Base-by-base conservation (phyloP, 257 asterid species). In the Solanum chmielewskii region DNA sequence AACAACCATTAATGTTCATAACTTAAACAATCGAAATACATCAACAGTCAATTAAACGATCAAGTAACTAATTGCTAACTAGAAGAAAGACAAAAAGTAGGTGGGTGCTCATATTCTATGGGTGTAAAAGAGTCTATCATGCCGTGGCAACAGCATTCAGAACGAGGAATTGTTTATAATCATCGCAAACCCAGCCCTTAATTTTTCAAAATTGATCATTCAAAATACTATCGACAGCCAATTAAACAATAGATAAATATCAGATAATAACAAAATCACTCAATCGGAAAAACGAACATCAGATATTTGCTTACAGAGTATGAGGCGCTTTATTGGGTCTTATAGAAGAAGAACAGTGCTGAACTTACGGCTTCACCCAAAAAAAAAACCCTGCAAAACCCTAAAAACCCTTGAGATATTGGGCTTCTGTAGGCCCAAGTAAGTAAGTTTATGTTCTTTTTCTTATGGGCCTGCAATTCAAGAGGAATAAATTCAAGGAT, bases 31-130 rank as follows among this genome's bases (percentile, higher is more conserved):
- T 11, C 9, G 2, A 75, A 37, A 75, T 11, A 9, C 49, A 73
- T 12, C 8, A 2, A 60, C 12, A 56, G 23, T 10, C 1, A 27
- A 68, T 7, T 31, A 70, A 31, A 70, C n/a, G 6, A 27, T 15
- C 11, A 68, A 62, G 23, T 25, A 44, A 77, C 60, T 1, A 13
- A 42, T 13, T 1, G 35, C 35, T 13, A 56, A 20, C 16, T 21
- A 42, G 39, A 73, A 44, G 15, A 68, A 12, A n/a, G 3, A n/a
- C 4, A 60, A 39, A 70, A 11, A 2, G 3, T 0, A 49, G 4
- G 31, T 49, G 91, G 91, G 60, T 77, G 95, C 98, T 94, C 98
- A 92, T 93, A 94, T 94, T 94, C 98, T 93, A 93, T 93, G 96
- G 96, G 94, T 93, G 96, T 91, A 85, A 80, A 88, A 77, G 90